phyloP scores from a whole-genome alignment of 2,329 filamentous ascomycete genomes.

The Calonectria leucothoes region DNA sequence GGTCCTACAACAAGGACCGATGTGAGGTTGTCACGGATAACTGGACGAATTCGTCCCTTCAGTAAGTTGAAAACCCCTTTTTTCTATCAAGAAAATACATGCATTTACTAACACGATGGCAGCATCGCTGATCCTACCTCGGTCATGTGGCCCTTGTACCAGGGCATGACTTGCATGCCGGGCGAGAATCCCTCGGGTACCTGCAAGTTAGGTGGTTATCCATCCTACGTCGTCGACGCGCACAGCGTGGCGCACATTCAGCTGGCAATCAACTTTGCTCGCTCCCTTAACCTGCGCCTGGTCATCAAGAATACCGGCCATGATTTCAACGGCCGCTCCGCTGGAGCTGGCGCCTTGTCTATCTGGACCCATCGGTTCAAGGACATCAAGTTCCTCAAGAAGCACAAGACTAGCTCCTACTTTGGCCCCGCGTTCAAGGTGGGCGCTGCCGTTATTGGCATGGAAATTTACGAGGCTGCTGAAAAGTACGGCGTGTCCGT shows the following conservation, averaged over 20 bases:
- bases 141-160: slow-evolving; percentile 53
- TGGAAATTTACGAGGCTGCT: slow-evolving; percentile 64
- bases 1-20: slow-evolving; percentile 40
- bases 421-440: slow-evolving; percentile 64
- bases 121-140: slow-evolving; percentile 53
- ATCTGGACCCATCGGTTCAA: slow-evolving; percentile 70
- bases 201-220: slow-evolving; percentile 56
- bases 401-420: slow-evolving; percentile 41
- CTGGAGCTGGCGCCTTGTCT: slow-evolving; percentile 67
- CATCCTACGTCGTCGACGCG: slow-evolving; percentile 55
- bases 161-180: slow-evolving; percentile 52
- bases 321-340: slow-evolving; percentile 62
- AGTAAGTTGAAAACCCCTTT: slow-evolving; percentile 35
- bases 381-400: slow-evolving; percentile 44
- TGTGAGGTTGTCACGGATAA: slow-evolving; percentile 42
- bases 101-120: neutral
- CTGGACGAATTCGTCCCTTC: slow-evolving; percentile 42
- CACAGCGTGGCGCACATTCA: slow-evolving; percentile 58
- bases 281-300: slow-evolving; percentile 56
- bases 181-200: slow-evolving; percentile 25
- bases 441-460: slow-evolving; percentile 64
- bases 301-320: slow-evolving; percentile 62
- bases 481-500: slow-evolving; percentile 58
- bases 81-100: neutral
- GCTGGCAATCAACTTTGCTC: slow-evolving; percentile 59